Conservation (phyloP, 73 alveolate genomes). For the Paramecium caudatum region DNA sequence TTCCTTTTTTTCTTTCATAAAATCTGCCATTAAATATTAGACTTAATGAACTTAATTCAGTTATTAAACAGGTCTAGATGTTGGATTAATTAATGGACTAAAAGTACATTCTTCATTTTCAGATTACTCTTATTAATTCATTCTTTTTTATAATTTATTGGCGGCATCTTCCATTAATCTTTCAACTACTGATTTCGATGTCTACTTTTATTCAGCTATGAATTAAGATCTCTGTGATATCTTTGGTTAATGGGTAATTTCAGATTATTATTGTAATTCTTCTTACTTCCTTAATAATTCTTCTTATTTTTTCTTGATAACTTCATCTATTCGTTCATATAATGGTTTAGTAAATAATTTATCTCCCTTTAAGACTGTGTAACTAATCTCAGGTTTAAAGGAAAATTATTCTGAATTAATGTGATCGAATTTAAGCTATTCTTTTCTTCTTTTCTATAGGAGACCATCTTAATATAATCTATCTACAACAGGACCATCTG, state of each 20-base stretch:
- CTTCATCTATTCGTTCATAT: conserved; percentile 74
- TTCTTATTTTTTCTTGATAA: conserved; percentile 72
- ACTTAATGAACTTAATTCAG: conserved; percentile 32
- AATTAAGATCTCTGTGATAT: conserved; percentile 50
- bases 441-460: conserved; percentile 61
- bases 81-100: conserved; percentile 71
- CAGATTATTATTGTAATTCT: conserved; percentile 35
- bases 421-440: conserved; percentile 60
- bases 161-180: conserved; percentile 76
- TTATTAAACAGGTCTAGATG: conserved; percentile 34
- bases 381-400: conserved; percentile 65
- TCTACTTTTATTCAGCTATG: conserved; percentile 64
- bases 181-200: conserved; percentile 60
- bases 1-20: conserved; percentile 71
- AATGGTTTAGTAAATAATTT: conserved; percentile 64
- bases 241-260: conserved; percentile 68
- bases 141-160: conserved; percentile 56
- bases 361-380: conserved; percentile 70
- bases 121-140: conserved; percentile 5
- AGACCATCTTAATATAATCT: conserved; percentile 74
- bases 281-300: conserved; percentile 18
- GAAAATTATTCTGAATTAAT: conserved; percentile 64
- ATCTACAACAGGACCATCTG: conserved; percentile 67
- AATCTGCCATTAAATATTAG: conserved; percentile 76
- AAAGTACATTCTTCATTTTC: conserved; percentile 70